Conservation (phyloP, 2,329 filamentous ascomycete species). For the Hysterium pulicare region DNA sequence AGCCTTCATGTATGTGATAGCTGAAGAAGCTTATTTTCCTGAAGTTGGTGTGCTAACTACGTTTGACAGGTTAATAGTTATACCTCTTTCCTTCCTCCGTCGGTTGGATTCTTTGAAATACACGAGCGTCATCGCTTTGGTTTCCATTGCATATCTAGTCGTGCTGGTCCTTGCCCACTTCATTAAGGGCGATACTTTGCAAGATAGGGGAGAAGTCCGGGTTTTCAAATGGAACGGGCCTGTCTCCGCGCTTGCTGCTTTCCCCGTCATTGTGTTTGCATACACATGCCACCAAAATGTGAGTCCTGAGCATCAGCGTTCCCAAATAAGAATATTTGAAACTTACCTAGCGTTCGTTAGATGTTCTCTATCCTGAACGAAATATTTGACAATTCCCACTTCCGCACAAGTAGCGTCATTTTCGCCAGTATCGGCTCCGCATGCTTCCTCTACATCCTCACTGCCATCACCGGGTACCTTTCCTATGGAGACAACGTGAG, state of each 20-base stretch:
- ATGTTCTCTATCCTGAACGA: slow-evolving; percentile 99
- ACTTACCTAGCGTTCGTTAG: slow-evolving; percentile 42
- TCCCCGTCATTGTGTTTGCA: slow-evolving; percentile 97
- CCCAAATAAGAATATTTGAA: too few species aligned
- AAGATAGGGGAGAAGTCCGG: slow-evolving; percentile 70
- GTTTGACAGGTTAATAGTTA: slow-evolving; percentile 70
- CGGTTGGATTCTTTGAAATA: slow-evolving; percentile 95
- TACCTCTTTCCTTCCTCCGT: slow-evolving; percentile 87
- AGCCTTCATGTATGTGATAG: slow-evolving; percentile 73
- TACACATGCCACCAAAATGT: slow-evolving; percentile 99
- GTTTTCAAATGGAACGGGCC: slow-evolving; percentile 76
- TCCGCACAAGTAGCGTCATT: slow-evolving; percentile 75
- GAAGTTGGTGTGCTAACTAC: slow-evolving; percentile 12
- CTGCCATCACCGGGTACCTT: slow-evolving; percentile 91
- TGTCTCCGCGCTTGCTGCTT: slow-evolving; percentile 73
- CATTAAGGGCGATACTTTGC: slow-evolving; percentile 68
- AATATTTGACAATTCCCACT: slow-evolving; percentile 78
- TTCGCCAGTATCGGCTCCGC: slow-evolving; percentile 81
- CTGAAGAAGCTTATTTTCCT: not conserved
- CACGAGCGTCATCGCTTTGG: slow-evolving; percentile 84
- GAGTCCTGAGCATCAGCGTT: slow-evolving; percentile 34
- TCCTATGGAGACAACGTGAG: slow-evolving; percentile 88
- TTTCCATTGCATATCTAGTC: slow-evolving; percentile 92
- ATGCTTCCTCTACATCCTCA: slow-evolving; percentile 81
- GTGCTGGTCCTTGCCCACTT: slow-evolving; percentile 93